Base-by-base conservation (phyloP, 768 basidiomycete species). In the Hydnomerulius pinastri region DNA sequence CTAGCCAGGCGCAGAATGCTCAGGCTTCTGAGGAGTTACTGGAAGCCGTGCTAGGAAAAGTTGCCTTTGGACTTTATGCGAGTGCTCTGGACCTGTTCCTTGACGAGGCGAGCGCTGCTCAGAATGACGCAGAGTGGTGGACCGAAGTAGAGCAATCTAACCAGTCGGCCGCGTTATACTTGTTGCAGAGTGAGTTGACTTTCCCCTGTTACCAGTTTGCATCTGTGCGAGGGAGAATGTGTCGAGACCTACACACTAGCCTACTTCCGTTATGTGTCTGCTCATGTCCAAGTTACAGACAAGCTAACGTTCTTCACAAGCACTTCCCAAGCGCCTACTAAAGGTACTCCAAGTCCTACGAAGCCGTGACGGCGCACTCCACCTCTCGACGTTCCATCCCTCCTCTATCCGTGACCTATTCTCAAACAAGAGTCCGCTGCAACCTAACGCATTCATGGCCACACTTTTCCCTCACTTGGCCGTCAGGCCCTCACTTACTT, bases 61-160 rank as follows among this genome's bases (percentile, higher is more conserved):
- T 86, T 4, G 69, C 80, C 1, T 73, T 82, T 4, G 77, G 76
- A 7, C 52, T 90, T 13, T 92, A 92, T 60, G 72, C 81, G 5
- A 77, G 86, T 46, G 77, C 82, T 1, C 68, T 94, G 59, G 80
- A 90, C 54, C 61, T 73, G 18, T 81, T 84, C 50, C 66, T 96
- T 51, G 62, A 73, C 9, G 82, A 90, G 60, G 90, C 93, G 1
- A 73, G 80, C 8, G 66, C 82, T 28, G 81, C 85, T 11, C 92
- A 94, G 58, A 68, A 76, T 6, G 90, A 93, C 59, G 82, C 89
- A 17, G 81, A 88, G 38, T 97, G 89, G 87, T 98, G 94, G 94
- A 76, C 78, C 13, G 78, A 82, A 24, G 65, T 88, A 35, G 84
- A 86, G 54, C 76, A 81, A 27, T 91, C 87, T 3, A 62, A 73